These are phyloP conservation scores for Malus hybrid DNA, from an alignment of 331 rosid species.

Conservation along the genomic window DNA sequence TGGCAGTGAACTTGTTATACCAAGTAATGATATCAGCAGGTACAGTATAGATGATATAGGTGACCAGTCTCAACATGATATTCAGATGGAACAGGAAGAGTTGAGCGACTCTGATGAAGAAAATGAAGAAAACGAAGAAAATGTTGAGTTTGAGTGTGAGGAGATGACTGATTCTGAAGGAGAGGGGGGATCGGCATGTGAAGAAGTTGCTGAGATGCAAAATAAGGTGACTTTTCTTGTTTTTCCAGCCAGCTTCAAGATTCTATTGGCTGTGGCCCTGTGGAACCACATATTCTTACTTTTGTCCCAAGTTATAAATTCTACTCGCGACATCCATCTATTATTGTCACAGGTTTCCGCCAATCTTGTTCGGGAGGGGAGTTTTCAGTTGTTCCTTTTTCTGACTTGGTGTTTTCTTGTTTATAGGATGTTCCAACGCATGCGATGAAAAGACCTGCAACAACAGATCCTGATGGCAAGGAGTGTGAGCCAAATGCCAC, in stretches of 20 bases:
- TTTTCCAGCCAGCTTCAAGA: neutral
- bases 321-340: neutral
- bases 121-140: conserved; percentile 45
- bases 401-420: conserved; percentile 13
- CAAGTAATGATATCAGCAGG: conserved; percentile 32
- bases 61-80: conserved; percentile 73
- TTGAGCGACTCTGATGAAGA: conserved; percentile 90
- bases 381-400: neutral
- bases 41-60: conserved; percentile 42
- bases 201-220: conserved; percentile 34
- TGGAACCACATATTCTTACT: neutral
- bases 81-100: conserved; percentile 97
- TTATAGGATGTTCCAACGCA: conserved; percentile 37
- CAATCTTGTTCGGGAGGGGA: neutral
- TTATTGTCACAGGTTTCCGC: neutral
- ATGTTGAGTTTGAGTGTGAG: conserved; percentile 93
- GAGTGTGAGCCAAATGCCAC: conserved; percentile 22
- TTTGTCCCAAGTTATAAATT: neutral
- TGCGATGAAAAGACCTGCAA: conserved; percentile 21
- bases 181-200: conserved; percentile 68
- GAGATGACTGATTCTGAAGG: conserved; percentile 98
- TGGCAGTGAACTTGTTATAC: conserved; percentile 24
- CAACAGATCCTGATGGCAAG: conserved; percentile 9
- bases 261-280: neutral
- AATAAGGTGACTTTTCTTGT: conserved; percentile 39